phyloP scores from a whole-genome alignment of 257 asterid species.

The Datura wrightii region DNA sequence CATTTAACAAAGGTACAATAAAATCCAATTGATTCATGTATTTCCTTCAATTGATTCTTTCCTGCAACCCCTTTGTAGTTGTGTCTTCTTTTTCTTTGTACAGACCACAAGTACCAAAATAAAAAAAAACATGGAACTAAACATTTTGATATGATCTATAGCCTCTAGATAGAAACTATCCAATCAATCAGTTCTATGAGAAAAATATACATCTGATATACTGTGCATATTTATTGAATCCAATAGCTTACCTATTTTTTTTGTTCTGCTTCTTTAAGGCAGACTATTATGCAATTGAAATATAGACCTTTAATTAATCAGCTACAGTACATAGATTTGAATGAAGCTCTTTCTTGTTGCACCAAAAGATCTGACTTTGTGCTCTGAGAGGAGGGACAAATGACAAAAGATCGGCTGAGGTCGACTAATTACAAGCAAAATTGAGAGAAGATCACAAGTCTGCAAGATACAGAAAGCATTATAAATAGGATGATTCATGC shows the following conservation, averaged over 20 bases:
- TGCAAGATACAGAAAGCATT: constrained; percentile 3
- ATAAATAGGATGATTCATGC: constrained; percentile 31
- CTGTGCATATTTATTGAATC: background rate
- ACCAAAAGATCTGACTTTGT: background rate
- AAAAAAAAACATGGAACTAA: background rate
- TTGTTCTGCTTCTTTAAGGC: background rate
- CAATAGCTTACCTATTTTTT: background rate
- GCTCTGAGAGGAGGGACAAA: background rate
- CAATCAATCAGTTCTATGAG: background rate
- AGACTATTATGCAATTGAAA: background rate
- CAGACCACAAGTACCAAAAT: background rate
- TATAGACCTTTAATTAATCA: background rate
- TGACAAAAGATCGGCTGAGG: background rate
- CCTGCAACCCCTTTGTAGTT: background rate
- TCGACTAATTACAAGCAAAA: constrained; percentile 9
- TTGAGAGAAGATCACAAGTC: background rate
- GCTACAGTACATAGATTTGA: background rate
- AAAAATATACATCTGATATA: background rate
- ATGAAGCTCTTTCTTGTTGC: background rate
- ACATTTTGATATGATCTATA: background rate
- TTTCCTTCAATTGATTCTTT: background rate
- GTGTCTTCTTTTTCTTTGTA: no score
- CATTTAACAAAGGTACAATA: background rate
- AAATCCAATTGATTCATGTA: background rate
- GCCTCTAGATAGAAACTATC: background rate